phyloP scores from a whole-genome alignment of 306 rosid genomes.

The Lablab purpureus region DNA sequence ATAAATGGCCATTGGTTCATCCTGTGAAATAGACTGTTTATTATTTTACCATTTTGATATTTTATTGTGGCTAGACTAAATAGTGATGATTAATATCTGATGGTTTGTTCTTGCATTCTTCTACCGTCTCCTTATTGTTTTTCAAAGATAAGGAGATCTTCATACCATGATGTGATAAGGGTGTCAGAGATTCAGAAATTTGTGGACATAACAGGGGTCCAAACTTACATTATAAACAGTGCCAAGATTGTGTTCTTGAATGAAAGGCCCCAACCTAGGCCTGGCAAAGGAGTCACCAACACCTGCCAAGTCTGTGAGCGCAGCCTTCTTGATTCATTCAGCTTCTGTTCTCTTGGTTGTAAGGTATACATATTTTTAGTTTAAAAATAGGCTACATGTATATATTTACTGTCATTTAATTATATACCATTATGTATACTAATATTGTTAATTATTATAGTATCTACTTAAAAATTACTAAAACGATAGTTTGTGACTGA shows the following conservation, averaged over 20 bases:
- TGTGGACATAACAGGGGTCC: constrained; percentile 70
- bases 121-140: neutral
- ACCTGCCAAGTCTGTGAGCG: constrained; percentile 69
- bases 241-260: constrained; percentile 78
- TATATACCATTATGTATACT: too few species aligned
- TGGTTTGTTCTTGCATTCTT: neutral
- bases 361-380: constrained; percentile 51
- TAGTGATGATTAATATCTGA: constrained; percentile 22
- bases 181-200: constrained; percentile 72
- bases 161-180: constrained; percentile 83
- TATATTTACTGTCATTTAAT: too few species aligned
- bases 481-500: too few species aligned
- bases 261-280: constrained; percentile 76
- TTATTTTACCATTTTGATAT: neutral
- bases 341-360: constrained; percentile 76
- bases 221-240: constrained; percentile 71
- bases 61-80: neutral
- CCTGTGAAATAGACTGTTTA: neutral
- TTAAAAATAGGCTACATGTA: too few species aligned
- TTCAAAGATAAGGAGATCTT: constrained; percentile 73
- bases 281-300: constrained; percentile 70
- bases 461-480: too few species aligned
- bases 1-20: constrained; percentile 7
- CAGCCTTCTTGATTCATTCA: constrained; percentile 70
- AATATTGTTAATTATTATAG: too few species aligned